Percentiles rank a stretch among this genome's conserved stretches.
phyloP scores from a whole-genome alignment of 495 filamentous ascomycete genomes.

The Xylaria flabelliformis region DNA sequence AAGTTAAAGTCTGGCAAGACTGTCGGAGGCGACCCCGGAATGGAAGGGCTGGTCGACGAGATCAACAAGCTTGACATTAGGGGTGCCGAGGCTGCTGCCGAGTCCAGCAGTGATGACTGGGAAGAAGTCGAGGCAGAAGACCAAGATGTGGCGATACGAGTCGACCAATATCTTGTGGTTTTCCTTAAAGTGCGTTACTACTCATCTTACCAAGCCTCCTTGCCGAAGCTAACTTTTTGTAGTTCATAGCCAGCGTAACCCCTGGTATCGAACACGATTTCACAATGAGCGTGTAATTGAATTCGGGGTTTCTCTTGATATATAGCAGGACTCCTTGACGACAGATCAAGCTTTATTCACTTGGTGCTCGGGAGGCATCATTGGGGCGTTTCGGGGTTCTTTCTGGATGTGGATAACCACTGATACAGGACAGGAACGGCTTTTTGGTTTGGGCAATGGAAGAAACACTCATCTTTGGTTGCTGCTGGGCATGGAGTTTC shows the following conservation, averaged over 20 bases:
- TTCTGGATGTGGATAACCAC: constrained; percentile 16
- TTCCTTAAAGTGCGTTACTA: constrained; percentile 72
- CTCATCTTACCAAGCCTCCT: neutral
- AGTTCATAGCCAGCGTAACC: constrained; percentile 96
- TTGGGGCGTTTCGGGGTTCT: constrained; percentile 23
- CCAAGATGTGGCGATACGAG: constrained; percentile 87
- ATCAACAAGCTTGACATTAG: constrained; percentile 60
- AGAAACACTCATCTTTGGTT: constrained; percentile 1
- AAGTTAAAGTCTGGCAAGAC: constrained; percentile 68
- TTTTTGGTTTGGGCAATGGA: constrained; percentile 13
- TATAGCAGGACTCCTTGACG: neutral
- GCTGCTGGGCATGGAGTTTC: constrained; percentile 17
- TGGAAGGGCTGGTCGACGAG: constrained; percentile 65
- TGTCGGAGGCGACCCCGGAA: constrained; percentile 55
- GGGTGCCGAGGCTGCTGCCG: constrained; percentile 44
- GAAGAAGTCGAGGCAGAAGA: constrained; percentile 74
- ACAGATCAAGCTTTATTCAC: neutral
- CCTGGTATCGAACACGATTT: constrained; percentile 98
- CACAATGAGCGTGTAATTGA: constrained; percentile 84
- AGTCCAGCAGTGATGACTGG: constrained; percentile 75
- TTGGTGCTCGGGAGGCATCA: constrained; percentile 22
- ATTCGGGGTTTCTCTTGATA: constrained; percentile 1
- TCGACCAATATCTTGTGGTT: constrained; percentile 97
- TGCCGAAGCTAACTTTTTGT: constrained; percentile 27
- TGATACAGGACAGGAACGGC: constrained; percentile 20